Evolutionary conservation across 2,329 filamentous ascomycete genomes (phyloP).

Genomic region (Neodidymelliopsis sp.): DNA sequence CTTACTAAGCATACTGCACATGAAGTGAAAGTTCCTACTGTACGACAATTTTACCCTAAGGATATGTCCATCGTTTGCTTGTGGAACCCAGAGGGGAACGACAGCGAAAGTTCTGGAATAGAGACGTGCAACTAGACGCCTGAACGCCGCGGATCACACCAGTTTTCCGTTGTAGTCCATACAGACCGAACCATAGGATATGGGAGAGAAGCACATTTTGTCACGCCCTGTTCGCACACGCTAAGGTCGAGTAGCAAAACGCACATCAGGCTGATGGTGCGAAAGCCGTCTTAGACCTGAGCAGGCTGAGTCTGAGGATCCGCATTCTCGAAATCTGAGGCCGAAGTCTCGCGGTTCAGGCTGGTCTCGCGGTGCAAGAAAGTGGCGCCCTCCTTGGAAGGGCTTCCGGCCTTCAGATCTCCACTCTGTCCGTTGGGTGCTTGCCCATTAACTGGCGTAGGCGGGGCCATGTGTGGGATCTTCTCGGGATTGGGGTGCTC

Average conservation of each 20-base stretch:
- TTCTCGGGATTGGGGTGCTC: slow-evolving; percentile 95
- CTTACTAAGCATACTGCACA: slow-evolving; percentile 14
- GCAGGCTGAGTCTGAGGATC: slow-evolving; percentile 17
- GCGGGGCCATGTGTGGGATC: slow-evolving; percentile 85
- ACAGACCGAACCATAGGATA: slow-evolving; percentile 8
- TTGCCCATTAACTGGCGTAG: slow-evolving; percentile 55
- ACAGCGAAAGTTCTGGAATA: not conserved
- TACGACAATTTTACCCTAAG: not conserved
- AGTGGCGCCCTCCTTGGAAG: slow-evolving; percentile 83
- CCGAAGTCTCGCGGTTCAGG: slow-evolving; percentile 76
- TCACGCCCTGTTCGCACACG: not conserved
- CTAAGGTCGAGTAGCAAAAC: not conserved
- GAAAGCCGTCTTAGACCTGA: slow-evolving; percentile 5
- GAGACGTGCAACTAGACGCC: not conserved
- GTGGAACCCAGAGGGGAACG: not conserved
- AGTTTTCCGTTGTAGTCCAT: slow-evolving; percentile 5
- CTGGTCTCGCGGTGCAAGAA: slow-evolving; percentile 86
- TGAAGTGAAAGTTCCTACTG: slow-evolving; percentile 8
- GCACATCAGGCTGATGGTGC: not conserved
- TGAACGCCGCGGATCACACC: slow-evolving; percentile 7
- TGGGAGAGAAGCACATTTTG: not conserved
- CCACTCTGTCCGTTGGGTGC: slow-evolving; percentile 41
- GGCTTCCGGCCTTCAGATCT: slow-evolving; percentile 68
- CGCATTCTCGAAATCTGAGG: slow-evolving; percentile 63
- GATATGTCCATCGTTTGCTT: not conserved